These are phyloP conservation scores for Clarireedia paspali DNA, from an alignment of 2,329 filamentous ascomycete genomes.

Conservation along the genomic window DNA sequence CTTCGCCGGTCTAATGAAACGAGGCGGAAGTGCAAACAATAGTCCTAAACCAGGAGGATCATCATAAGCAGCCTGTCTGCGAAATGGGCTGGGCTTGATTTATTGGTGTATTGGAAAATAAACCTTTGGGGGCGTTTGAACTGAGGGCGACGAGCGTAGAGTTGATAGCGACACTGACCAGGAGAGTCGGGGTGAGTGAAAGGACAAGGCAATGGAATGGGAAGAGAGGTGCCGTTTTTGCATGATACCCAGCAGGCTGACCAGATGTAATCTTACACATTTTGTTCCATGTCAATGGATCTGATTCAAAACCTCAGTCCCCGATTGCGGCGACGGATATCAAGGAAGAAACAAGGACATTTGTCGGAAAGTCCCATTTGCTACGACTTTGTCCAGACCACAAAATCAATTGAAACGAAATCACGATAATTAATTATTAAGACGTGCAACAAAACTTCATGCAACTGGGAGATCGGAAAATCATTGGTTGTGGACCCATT, in stretches of 20 bases:
- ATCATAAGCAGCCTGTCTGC: slow-evolving; percentile 3
- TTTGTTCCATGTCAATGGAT: slow-evolving; percentile 9
- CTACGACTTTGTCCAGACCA: too few species aligned
- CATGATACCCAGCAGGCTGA: slow-evolving; percentile 9
- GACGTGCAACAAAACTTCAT: neutral
- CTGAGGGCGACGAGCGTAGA: too few species aligned
- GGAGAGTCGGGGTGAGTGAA: neutral
- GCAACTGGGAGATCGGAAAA: too few species aligned
- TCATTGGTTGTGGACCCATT: too few species aligned
- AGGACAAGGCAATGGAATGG: neutral
- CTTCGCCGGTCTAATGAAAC: slow-evolving; percentile 51
- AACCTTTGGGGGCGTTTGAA: too few species aligned
- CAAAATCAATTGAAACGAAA: neutral
- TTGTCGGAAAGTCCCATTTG: neutral
- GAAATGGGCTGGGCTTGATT: too few species aligned
- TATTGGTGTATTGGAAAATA: neutral
- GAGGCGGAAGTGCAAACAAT: slow-evolving; percentile 29
- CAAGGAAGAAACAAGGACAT: neutral
- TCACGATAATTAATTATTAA: neutral
- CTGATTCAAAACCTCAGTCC: neutral
- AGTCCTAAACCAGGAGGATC: slow-evolving; percentile 26
- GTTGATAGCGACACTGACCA: neutral
- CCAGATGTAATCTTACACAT: slow-evolving; percentile 10
- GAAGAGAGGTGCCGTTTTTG: slow-evolving; percentile 4
- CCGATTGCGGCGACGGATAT: neutral